A percentile compares a stretch with the other conserved stretches of the same genome.
These are phyloP conservation scores for Alternaria conjuncta DNA, from an alignment of 2,329 filamentous ascomycete species.

Conservation along the genomic window DNA sequence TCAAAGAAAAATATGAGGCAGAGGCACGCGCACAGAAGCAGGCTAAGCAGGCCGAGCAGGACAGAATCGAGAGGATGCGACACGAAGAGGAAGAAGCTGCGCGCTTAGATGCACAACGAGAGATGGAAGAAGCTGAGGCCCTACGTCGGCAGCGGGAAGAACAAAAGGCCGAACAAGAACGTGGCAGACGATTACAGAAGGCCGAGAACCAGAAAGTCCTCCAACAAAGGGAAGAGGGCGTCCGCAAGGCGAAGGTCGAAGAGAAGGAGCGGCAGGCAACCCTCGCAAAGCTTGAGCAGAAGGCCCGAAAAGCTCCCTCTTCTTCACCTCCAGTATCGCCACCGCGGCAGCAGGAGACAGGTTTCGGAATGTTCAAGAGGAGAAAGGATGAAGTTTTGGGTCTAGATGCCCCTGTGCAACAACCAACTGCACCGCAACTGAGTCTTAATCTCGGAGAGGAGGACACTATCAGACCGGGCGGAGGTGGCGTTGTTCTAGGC, in stretches of 20 bases:
- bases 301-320: conserved; percentile 24
- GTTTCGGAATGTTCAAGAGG: conserved; percentile 43
- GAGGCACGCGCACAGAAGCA: conserved; percentile 40
- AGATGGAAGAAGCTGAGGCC: conserved; percentile 38
- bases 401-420: conserved; percentile 23
- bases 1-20: conserved; percentile 41
- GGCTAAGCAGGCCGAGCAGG: conserved; percentile 39
- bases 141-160: conserved; percentile 39
- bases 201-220: conserved; percentile 33
- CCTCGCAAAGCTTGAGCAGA: conserved; percentile 32
- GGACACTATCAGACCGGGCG: conserved; percentile 52
- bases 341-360: conserved; percentile 37
- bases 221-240: conserved; percentile 40
- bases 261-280: conserved; percentile 33
- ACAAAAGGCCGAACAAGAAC: conserved; percentile 40
- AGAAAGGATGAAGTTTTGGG: conserved; percentile 41
- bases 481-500: conserved; percentile 58
- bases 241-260: conserved; percentile 27
- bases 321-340: conserved; percentile 37
- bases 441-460: conserved; percentile 29
- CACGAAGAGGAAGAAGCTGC: conserved; percentile 40
- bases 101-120: conserved; percentile 30
- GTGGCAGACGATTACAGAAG: conserved; percentile 40
- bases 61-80: conserved; percentile 32
- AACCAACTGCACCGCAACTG: conserved; percentile 28